Conservation (phyloP, 2,329 filamentous ascomycete species). For the Penicillium sp. region DNA sequence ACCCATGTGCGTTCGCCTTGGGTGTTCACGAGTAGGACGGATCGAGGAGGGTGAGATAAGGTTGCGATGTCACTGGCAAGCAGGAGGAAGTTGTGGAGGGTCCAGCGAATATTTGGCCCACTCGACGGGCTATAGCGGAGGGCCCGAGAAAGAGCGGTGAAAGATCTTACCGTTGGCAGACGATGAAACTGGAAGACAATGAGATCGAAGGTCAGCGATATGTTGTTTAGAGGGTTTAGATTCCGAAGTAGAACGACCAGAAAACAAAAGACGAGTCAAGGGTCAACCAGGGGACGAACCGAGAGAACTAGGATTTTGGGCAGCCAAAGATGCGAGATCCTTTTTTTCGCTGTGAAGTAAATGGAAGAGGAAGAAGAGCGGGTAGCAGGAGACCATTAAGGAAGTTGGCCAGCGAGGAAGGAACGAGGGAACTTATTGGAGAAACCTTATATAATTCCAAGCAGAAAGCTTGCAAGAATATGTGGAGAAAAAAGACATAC, state of each 20-base stretch:
- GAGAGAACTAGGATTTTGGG: background rate
- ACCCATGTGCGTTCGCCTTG: background rate
- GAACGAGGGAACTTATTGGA: background rate
- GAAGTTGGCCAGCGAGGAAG: background rate
- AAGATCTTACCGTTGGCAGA: background rate
- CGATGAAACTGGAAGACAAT: background rate
- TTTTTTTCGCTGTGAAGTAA: background rate
- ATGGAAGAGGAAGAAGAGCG: background rate
- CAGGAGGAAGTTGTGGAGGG: background rate
- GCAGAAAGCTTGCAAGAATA: background rate
- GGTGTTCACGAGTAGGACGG: background rate
- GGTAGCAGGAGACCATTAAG: background rate
- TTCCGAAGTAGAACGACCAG: background rate
- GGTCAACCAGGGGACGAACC: background rate
- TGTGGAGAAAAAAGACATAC: fast-evolving
- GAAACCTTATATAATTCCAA: background rate
- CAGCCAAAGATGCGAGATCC: background rate
- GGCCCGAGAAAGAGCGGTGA: background rate
- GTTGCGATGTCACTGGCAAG: background rate
- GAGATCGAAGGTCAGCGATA: background rate
- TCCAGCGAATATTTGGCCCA: no score
- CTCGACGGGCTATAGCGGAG: background rate
- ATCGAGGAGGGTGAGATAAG: background rate
- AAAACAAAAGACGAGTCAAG: background rate
- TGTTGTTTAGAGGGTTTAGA: background rate